Evolutionary conservation across 2,329 filamentous ascomycete genomes (phyloP).

Genomic region (Beauveria rudraprayagi): DNA sequence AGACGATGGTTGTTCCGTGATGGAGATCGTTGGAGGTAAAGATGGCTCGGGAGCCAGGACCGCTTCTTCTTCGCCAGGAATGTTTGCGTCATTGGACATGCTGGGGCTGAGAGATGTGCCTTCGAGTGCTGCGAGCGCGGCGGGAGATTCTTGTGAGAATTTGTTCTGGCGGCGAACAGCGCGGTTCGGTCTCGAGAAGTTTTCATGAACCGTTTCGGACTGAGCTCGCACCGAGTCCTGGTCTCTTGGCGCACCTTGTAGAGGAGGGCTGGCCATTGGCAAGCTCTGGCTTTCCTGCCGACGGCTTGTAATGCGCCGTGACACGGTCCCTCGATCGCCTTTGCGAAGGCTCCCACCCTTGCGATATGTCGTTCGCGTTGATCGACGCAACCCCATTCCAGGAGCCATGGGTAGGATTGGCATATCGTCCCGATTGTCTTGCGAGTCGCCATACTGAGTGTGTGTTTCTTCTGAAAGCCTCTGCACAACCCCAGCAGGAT

Average conservation of each 20-base stretch:
- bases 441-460: conserved; percentile 32
- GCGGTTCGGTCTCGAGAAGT: conserved; percentile 52
- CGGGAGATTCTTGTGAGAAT: conserved; percentile 36
- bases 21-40: conserved; percentile 31
- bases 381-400: conserved; percentile 75
- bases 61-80: conserved; percentile 25
- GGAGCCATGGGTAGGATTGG: conserved; percentile 76
- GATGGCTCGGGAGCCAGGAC: conserved; percentile 28
- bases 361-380: conserved; percentile 85
- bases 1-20: conserved; percentile 56
- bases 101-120: conserved; percentile 26
- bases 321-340: conserved; percentile 66
- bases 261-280: conserved; percentile 23
- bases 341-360: conserved; percentile 76
- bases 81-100: conserved; percentile 15
- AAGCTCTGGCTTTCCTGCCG: conserved; percentile 48
- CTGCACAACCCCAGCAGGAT: conserved; percentile 64
- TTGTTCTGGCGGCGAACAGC: conserved; percentile 41
- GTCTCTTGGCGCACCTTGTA: conserved; percentile 38
- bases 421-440: conserved; percentile 57
- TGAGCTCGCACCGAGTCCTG: conserved; percentile 54
- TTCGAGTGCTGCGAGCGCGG: conserved; percentile 40
- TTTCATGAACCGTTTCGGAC: conserved; percentile 59
- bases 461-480: conserved; percentile 55
- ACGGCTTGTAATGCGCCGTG: conserved; percentile 59